phyloP scores from a whole-genome alignment of 2,329 filamentous ascomycete genomes.

The Pochonia chlamydosporia region DNA sequence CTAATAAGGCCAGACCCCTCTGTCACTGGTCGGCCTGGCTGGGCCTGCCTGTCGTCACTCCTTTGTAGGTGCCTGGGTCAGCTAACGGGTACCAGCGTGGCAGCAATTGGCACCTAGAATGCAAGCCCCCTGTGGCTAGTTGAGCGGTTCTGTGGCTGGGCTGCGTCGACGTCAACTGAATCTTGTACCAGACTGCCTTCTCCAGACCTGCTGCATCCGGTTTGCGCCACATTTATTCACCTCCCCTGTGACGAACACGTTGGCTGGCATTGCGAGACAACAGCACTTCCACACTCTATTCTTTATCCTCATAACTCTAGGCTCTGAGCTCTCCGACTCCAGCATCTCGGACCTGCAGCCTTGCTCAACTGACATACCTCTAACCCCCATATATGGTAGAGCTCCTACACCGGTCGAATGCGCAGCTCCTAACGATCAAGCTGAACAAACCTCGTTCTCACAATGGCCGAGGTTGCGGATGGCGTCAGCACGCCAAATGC shows the following conservation, averaged over 20 bases:
- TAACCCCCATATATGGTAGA: background rate
- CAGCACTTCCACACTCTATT: no score
- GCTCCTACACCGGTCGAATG: background rate
- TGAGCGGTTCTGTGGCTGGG: no score
- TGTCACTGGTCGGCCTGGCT: no score
- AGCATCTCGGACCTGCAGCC: background rate
- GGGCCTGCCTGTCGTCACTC: no score
- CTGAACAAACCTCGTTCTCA: background rate
- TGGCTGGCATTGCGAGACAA: no score
- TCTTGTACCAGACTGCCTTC: no score
- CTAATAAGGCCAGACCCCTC: no score
- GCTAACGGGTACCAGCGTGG: no score
- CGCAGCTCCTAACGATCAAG: background rate
- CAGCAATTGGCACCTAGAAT: no score
- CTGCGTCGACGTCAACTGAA: no score
- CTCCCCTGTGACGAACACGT: slow-evolving; percentile 1
- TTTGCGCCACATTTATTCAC: background rate
- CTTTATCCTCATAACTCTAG: background rate
- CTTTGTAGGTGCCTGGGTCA: no score
- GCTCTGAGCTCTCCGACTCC: background rate
- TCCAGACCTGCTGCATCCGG: background rate
- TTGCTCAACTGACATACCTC: background rate
- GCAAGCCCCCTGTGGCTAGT: no score
- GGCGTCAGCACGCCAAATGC: slow-evolving; percentile 21
- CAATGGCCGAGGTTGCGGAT: slow-evolving; percentile 27